phyloP scores from a whole-genome alignment of 768 basidiomycete species.

The Trichaptum fuscoviolaceum region DNA sequence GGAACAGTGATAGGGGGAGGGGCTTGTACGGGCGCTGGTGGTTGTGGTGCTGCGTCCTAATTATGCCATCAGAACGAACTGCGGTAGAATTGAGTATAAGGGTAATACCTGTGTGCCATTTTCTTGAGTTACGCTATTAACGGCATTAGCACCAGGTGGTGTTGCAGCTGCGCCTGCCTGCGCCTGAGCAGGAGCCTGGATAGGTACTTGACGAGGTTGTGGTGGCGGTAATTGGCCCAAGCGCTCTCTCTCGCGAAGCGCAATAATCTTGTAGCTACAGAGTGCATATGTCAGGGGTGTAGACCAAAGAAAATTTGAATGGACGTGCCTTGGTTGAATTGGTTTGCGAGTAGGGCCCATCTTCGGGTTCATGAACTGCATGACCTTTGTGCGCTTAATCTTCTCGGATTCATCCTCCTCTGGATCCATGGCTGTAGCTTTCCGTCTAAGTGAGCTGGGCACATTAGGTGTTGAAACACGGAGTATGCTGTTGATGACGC shows the following conservation, averaged over 20 bases:
- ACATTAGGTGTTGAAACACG: constrained; percentile 69
- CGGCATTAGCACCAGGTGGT: neutral
- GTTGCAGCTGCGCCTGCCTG: neutral
- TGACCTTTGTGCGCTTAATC: constrained; percentile 65
- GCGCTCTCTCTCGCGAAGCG: neutral
- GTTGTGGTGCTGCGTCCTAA: neutral
- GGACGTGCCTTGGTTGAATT: constrained; percentile 41
- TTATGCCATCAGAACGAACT: neutral
- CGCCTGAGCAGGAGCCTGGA: neutral
- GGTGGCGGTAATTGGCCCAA: constrained; percentile 1
- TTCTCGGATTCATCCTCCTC: constrained; percentile 77
- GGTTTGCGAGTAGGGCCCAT: constrained; percentile 38
- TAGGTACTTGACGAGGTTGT: neutral
- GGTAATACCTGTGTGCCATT: constrained; percentile 6
- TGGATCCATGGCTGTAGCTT: constrained; percentile 61
- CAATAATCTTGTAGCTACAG: constrained; percentile 2
- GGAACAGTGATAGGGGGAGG: constrained; percentile 8
- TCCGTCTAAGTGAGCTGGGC: constrained; percentile 71
- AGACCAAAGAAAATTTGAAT: constrained; percentile 1
- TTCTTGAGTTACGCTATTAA: neutral
- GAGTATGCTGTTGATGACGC: constrained; percentile 70
- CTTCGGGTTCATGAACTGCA: constrained; percentile 73
- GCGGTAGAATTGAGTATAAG: constrained; percentile 3
- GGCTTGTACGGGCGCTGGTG: constrained; percentile 4
- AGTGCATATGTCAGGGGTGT: neutral